phyloP scores from a whole-genome alignment of 2,329 filamentous ascomycete species.

The Colletotrichum truncatum region DNA sequence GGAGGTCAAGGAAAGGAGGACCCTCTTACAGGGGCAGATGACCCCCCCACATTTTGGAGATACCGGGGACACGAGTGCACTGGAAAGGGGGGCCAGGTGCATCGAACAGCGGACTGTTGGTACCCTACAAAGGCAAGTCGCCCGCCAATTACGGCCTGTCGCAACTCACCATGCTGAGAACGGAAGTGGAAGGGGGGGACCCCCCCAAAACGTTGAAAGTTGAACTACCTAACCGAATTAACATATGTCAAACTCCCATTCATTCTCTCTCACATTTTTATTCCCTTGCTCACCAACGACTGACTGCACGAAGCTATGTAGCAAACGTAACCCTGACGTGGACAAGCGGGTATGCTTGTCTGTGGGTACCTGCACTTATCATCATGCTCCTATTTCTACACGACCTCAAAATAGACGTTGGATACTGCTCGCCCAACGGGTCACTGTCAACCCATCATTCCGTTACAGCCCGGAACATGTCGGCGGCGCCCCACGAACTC shows the following conservation, averaged over 20 bases:
- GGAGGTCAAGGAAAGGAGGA: not conserved
- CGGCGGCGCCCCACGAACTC: slow-evolving; percentile 5
- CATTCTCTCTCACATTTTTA: not conserved
- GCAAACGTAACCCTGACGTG: too few relatives aligned
- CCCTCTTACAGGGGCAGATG: slow-evolving; percentile 1
- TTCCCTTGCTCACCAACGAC: not conserved
- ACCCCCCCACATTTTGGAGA: slow-evolving; percentile 22
- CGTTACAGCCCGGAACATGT: not conserved
- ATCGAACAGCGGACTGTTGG: not conserved
- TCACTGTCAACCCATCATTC: not conserved
- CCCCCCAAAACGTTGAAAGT: too few relatives aligned
- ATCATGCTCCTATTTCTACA: not conserved
- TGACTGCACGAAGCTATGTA: too few relatives aligned
- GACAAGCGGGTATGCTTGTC: too few relatives aligned
- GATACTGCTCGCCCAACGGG: not conserved
- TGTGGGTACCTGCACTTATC: not conserved
- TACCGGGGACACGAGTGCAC: slow-evolving; percentile 8
- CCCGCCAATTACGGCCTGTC: not conserved
- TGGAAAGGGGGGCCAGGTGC: not conserved
- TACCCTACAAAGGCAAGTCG: not conserved
- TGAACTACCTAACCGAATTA: too few relatives aligned
- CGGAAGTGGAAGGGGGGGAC: not conserved
- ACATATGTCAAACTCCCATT: not conserved
- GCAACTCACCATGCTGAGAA: not conserved
- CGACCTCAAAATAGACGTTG: not conserved